These are phyloP conservation scores for Picea abies DNA, from an alignment of 83 land plant genomes.

Conservation along the genomic window DNA sequence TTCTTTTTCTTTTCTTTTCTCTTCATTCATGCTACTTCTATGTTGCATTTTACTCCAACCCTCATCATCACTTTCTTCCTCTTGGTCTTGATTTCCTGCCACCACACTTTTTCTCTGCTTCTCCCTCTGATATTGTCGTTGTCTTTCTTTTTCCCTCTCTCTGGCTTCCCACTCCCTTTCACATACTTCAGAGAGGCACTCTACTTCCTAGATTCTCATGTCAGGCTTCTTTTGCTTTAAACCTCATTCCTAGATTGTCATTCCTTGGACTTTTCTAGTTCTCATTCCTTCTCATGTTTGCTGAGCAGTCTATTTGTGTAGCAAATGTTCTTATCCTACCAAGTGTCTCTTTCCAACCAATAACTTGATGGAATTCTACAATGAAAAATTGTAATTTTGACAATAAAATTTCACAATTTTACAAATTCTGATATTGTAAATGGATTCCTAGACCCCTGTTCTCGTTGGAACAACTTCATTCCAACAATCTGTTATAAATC, in stretches of 20 bases:
- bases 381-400: too few species aligned
- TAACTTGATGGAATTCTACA: too few species aligned
- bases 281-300: slow-evolving; percentile 82
- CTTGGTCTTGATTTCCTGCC: slow-evolving; percentile 74
- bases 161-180: slow-evolving; percentile 90
- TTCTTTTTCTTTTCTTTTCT: slow-evolving; percentile 55
- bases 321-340: too few species aligned
- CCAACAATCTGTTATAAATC: too few species aligned
- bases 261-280: slow-evolving; percentile 79
- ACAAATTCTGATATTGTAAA: too few species aligned
- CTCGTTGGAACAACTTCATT: too few species aligned
- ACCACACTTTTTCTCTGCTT: slow-evolving; percentile 77
- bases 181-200: slow-evolving; percentile 70
- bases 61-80: slow-evolving; percentile 82
- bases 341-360: too few species aligned
- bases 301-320: too few species aligned
- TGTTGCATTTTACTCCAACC: slow-evolving; percentile 63
- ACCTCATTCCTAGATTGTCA: slow-evolving; percentile 67
- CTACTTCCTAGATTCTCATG: slow-evolving; percentile 63
- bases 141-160: slow-evolving; percentile 85
- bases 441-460: too few species aligned
- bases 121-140: slow-evolving; percentile 80
- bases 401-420: too few species aligned
- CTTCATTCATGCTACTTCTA: slow-evolving; percentile 65
- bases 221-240: too few species aligned